A percentile compares a stretch with the other conserved stretches of the same genome.
These are phyloP conservation scores for Gynochthodes officinalis DNA, from an alignment of 257 asterid species.

Conservation along the genomic window DNA sequence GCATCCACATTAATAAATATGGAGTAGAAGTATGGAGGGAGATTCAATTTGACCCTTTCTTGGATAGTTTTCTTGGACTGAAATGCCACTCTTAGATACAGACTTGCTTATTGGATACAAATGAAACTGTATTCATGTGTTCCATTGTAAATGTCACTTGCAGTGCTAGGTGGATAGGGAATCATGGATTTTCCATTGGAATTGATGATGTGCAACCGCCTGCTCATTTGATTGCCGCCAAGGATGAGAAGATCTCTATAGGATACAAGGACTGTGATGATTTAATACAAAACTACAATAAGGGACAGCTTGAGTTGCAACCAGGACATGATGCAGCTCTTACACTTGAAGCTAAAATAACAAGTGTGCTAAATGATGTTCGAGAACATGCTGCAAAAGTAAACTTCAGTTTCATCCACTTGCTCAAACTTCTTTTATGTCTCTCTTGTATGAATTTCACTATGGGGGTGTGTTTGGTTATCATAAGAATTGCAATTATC, in stretches of 20 bases:
- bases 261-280: conserved; percentile 60
- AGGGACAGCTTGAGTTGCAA: conserved; percentile 68
- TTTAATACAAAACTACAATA: conserved; percentile 51
- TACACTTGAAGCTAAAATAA: conserved; percentile 87
- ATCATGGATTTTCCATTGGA: conserved; percentile 98
- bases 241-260: conserved; percentile 45
- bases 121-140: neutral
- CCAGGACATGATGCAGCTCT: conserved; percentile 86
- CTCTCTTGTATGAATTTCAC: neutral
- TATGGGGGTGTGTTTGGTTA: neutral
- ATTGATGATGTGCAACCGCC: conserved; percentile 92
- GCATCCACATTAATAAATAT: neutral
- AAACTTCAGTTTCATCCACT: conserved; percentile 26
- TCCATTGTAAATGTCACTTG: conserved; percentile 16
- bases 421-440: neutral
- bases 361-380: conserved; percentile 59
- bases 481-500: neutral
- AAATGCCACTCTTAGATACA: neutral
- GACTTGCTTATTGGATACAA: neutral
- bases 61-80: neutral
- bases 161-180: conserved; percentile 99
- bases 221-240: conserved; percentile 47
- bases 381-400: conserved; percentile 74
- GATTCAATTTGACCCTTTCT: neutral
- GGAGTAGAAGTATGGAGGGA: neutral